Conservation (phyloP, 441 rosid species). For the Erysimum pusillum region DNA sequence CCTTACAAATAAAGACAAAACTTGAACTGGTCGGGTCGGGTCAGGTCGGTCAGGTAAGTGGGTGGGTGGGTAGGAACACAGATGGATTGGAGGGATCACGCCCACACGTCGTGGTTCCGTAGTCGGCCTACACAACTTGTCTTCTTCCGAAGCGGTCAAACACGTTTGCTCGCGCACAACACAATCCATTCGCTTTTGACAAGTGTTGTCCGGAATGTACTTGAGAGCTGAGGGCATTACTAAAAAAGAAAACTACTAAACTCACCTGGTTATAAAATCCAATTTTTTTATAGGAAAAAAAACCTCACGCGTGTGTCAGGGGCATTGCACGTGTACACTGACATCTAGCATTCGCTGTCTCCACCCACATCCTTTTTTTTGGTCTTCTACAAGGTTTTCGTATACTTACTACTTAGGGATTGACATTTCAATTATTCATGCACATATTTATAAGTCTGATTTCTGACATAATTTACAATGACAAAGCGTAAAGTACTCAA, state of each 20-base stretch:
- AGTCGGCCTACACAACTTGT: background rate
- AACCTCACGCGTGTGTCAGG: conserved; percentile 13
- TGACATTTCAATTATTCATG: background rate
- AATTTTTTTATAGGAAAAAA: no score
- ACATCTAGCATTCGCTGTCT: background rate
- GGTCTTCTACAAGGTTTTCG: conserved; percentile 1
- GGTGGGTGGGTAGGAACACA: background rate
- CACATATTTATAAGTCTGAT: background rate
- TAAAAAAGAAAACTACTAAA: background rate
- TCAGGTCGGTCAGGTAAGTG: background rate
- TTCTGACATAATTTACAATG: background rate
- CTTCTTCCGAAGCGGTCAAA: conserved; percentile 20
- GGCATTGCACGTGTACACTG: conserved; percentile 15
- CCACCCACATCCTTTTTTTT: background rate
- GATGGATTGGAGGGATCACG: conserved; percentile 25
- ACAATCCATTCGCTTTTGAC: conserved; percentile 9
- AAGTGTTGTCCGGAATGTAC: conserved; percentile 27
- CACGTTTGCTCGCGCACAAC: background rate
- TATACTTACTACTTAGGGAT: background rate
- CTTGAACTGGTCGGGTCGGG: background rate
- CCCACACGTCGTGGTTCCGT: conserved; percentile 11
- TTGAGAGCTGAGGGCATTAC: background rate
- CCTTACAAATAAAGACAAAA: background rate
- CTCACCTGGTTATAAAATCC: background rate
- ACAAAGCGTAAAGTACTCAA: background rate